phyloP scores from a whole-genome alignment of 805 yeast genomes.

The Millerozyma miso region DNA sequence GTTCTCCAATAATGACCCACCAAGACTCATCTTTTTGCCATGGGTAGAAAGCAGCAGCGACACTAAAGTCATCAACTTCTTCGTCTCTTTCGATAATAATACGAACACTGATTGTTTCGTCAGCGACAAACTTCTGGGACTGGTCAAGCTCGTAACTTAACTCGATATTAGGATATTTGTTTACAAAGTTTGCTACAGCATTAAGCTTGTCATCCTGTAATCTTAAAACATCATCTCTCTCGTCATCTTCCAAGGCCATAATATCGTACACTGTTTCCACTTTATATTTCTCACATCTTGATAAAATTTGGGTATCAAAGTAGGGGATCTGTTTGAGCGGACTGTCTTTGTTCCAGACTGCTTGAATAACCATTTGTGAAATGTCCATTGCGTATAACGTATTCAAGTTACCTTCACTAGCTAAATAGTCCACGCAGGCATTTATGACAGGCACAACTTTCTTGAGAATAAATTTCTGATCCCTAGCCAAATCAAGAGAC shows the following conservation, averaged over 20 bases:
- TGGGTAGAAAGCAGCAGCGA: conserved; percentile 59
- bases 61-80: conserved; percentile 60
- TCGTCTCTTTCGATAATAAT: conserved; percentile 68
- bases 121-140: conserved; percentile 38
- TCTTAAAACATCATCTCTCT: conserved; percentile 56
- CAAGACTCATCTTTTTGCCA: conserved; percentile 59
- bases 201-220: conserved; percentile 47
- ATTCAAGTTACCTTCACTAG: conserved; percentile 75
- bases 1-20: conserved; percentile 88
- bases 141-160: conserved; percentile 48
- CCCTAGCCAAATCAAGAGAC: conserved; percentile 55
- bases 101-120: conserved; percentile 44
- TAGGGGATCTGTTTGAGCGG: conserved; percentile 81
- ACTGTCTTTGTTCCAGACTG: conserved; percentile 74
- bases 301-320: conserved; percentile 47
- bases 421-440: conserved; percentile 69
- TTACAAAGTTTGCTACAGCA: conserved; percentile 81
- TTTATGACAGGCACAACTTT: conserved; percentile 49
- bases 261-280: conserved; percentile 78
- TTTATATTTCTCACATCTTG: conserved; percentile 48
- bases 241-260: conserved; percentile 76
- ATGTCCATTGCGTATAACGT: conserved; percentile 83
- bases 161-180: conserved; percentile 85
- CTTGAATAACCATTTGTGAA: conserved; percentile 85
- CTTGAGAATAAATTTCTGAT: conserved; percentile 50